Base-by-base conservation (phyloP, 352 stramenopile species). In the Globisporangium irregulare region DNA sequence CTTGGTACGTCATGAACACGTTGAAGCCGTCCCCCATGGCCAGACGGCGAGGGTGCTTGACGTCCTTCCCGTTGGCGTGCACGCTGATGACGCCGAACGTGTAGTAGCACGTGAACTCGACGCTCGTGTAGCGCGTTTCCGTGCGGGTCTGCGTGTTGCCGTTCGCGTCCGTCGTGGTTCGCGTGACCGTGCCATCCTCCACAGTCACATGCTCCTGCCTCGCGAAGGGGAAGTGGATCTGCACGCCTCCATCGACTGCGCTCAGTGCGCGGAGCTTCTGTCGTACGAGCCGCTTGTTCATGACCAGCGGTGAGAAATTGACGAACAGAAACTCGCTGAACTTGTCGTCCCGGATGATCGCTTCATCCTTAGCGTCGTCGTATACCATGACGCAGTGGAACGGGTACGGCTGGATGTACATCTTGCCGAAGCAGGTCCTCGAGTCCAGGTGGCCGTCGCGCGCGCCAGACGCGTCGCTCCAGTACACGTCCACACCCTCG, bases 361-460 rank as follows among this genome's bases (percentile, higher is more conserved):
- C 54, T 64, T 85, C 71, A 25, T 84, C 76, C 18, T 76, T 79
- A n/a, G 69, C 56, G 43, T 89, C 78, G 51, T 86, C 76, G 51
- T 86, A 86, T 7, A 82, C 72, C 29, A 88, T 53, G 18, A 84
- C 72, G 59, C 76, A 84, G 48, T 84, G 70, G 53, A 86, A 86
- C n/a, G 80, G 80, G 62, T 86, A 86, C 15, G 77, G 70, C 0
- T 64, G 25, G 32, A 86, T 68, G 58, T 80, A 82, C 77, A 85
- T 79, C 66, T 85, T 85, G 0, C 74, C 78, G 68, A 86, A 86
- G 68, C 60, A 76, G 1, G 71, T 79, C 34, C 75, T 58, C 0
- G 76, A 83, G 57, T 84, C 75, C 0, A 80, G 62, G 27, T 71
- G 62, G 15, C 80, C 74, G 51, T 88, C 74, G 2, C 70, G 66